Evolutionary conservation across 1,139 yeast genomes (phyloP), one percentile per base, ranked within the genome.

Genomic region (Pichia sp.): DNA sequence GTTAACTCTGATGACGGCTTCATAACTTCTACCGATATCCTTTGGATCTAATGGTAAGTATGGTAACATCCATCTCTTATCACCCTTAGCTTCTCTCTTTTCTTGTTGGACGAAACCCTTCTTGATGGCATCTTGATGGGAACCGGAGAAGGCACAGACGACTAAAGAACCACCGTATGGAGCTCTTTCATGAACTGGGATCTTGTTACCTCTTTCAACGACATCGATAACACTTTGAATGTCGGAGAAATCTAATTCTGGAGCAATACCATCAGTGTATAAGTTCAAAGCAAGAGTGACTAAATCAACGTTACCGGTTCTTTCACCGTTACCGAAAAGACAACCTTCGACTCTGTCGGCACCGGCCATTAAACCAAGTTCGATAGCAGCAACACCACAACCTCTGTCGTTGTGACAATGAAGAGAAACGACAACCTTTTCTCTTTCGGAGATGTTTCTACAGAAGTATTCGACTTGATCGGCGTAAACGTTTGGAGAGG

Each of bases 321-420:
- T 83, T 76, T 93, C 99, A 66, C 99, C 98, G 67, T 91, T 93
- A 58, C 98, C 98, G 60, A 93, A 93, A 49, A 93, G 73, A 73
- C 98, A 93, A 46, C 99, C 98, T 70, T 93, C 99, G 34, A 93
- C 94, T 71, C 99, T 83, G 69, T 93, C 96, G 40, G 96, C 98
- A 58, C 99, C 98, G 10, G 97, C 99, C 70, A 93, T 69, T 53
- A 87, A 75, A 53, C 96, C 98, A 52, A 93, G 77, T 71, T 93
- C 99, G 17, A 96, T 83, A 22, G 98, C 98, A 22, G 98, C 98
- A 39, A 93, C 97, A 53, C 96, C 97, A 68, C 96, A 89, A 35
- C 98, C 98, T 66, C 98, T 82, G 69, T 93, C 98, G 62, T 93
- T 93, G 71, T 93, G 99, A 46, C 95, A 87, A 66, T 93, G 99